Percentiles rank a stretch among this genome's conserved stretches.
Conservation (phyloP, 176 grass and related monocot species). For the Sorghum bicolor region DNA sequence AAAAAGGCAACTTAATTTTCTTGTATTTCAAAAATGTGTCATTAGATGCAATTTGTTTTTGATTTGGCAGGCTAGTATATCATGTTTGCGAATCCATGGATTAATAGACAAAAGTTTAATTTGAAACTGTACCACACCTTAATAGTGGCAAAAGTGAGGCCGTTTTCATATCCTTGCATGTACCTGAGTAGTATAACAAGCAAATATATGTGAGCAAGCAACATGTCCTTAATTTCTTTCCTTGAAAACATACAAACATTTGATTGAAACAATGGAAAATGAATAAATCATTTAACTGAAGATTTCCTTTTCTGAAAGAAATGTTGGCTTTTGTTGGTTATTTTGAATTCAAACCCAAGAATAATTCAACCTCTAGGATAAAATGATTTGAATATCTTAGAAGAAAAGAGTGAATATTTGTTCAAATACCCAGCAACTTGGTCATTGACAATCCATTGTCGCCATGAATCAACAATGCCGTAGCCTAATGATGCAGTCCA, state of each 20-base stretch:
- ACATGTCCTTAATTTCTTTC: neutral
- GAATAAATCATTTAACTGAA: neutral
- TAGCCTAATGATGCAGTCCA: slow-evolving; percentile 83
- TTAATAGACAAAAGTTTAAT: neutral
- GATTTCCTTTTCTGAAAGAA: neutral
- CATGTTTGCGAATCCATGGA: neutral
- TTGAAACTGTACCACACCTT: slow-evolving; percentile 54
- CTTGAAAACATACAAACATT: neutral
- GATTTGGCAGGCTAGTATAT: neutral
- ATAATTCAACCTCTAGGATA: neutral
- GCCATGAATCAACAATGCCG: slow-evolving; percentile 63
- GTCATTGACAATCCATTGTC: slow-evolving; percentile 50
- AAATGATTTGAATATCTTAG: neutral
- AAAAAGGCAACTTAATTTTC: neutral
- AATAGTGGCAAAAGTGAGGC: slow-evolving; percentile 82
- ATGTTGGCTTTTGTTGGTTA: neutral
- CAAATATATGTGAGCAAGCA: neutral
- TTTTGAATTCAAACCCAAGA: too few relatives aligned
- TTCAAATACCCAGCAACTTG: slow-evolving; percentile 83
- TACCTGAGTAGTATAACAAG: slow-evolving; percentile 54
- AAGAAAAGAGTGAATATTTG: neutral
- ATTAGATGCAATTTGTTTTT: neutral
- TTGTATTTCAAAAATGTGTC: neutral
- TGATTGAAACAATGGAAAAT: neutral
- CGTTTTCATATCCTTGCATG: slow-evolving; percentile 71